phyloP scores from a whole-genome alignment of 2,329 filamentous ascomycete species.

The Alternaria triticimaculans region DNA sequence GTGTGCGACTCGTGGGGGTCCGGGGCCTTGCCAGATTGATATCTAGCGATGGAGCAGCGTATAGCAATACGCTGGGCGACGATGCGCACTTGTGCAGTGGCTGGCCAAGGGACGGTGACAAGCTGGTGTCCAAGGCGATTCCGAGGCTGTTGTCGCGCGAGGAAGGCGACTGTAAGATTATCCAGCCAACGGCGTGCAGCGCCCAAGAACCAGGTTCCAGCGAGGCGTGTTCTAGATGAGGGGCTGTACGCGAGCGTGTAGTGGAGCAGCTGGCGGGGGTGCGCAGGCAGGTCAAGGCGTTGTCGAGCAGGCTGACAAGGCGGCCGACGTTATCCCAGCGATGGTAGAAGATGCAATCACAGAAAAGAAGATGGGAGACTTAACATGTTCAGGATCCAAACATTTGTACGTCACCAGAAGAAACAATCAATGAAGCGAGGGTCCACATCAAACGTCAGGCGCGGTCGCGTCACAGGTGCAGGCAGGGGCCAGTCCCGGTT shows the following conservation, averaged over 20 bases:
- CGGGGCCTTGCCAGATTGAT: background rate
- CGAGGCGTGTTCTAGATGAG: slow-evolving; percentile 10
- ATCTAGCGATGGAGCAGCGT: slow-evolving; percentile 6
- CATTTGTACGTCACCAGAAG: background rate
- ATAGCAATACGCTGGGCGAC: background rate
- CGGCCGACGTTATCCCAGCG: background rate
- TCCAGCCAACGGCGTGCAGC: background rate
- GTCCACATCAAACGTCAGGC: slow-evolving; percentile 6
- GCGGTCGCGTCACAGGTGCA: slow-evolving; percentile 10
- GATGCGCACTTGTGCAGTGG: background rate
- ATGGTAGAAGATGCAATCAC: background rate
- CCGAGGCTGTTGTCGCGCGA: background rate
- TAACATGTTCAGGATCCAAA: background rate
- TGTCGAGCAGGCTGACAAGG: slow-evolving; percentile 6
- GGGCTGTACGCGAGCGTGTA: slow-evolving; percentile 17
- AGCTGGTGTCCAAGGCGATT: background rate
- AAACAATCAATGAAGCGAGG: background rate
- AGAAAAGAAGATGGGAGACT: background rate
- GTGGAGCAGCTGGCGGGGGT: slow-evolving; percentile 20
- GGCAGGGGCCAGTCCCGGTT: slow-evolving; percentile 1
- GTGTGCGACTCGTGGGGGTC: slow-evolving; percentile 18
- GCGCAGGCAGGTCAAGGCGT: slow-evolving; percentile 25
- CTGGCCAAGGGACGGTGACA: background rate
- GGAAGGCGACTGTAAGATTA: background rate
- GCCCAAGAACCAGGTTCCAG: slow-evolving; percentile 20